Conservation (phyloP, 805 yeast genomes). For the Candida sakaeoensis region DNA sequence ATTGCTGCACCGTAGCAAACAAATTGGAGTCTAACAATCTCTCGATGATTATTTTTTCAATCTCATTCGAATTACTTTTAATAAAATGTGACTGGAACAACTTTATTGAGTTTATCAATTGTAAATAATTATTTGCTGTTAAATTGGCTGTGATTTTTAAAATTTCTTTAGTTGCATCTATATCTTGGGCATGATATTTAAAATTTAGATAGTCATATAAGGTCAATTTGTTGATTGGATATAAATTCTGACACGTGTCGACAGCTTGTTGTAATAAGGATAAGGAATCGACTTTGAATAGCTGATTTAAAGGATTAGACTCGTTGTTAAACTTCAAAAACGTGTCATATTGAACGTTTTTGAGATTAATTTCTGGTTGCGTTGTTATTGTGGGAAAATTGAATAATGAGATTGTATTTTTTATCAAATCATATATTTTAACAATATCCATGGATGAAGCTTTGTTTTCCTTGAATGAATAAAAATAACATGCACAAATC, state of each 20-base stretch:
- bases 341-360: not conserved
- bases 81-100: conserved; percentile 23
- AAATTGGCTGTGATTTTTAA: conserved; percentile 21
- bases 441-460: conserved; percentile 24
- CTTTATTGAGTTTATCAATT: conserved; percentile 17
- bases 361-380: not conserved
- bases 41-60: conserved; percentile 24
- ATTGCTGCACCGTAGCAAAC: conserved; percentile 20
- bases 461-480: conserved; percentile 12
- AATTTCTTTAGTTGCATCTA: conserved; percentile 24
- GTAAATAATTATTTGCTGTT: conserved; percentile 19
- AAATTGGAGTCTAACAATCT: conserved; percentile 25
- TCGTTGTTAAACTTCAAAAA: conserved; percentile 17
- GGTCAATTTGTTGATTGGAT: conserved; percentile 32
- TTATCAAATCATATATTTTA: conserved; percentile 26
- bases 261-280: conserved; percentile 18
- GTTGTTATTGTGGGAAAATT: not conserved
- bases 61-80: conserved; percentile 8
- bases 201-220: conserved; percentile 25
- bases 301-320: conserved; percentile 14
- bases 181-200: conserved; percentile 15
- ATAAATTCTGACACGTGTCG: conserved; percentile 29
- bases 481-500: conserved; percentile 22
- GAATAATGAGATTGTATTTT: conserved; percentile 17
- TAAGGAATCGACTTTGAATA: conserved; percentile 17